Evolutionary conservation across 73 alveolate species (phyloP), one percentile per base, ranked within the genome.

Genomic region (Paramecium biaurelia): DNA sequence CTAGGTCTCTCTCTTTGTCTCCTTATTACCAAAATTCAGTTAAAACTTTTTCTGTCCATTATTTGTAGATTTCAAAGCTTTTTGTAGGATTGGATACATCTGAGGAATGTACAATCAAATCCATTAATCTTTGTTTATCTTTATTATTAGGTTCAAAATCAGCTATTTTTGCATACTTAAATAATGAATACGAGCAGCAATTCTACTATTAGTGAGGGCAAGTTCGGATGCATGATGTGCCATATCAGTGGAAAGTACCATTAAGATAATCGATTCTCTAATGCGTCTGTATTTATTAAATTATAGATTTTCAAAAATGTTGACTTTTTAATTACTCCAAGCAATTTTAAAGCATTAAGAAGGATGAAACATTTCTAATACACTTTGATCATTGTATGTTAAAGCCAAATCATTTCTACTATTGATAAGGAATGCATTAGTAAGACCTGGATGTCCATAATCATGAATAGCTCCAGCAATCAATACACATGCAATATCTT

Each of bases 181-280:
- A n/a, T 42, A 32, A 30, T 53, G 4, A n/a, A 53, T 86, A 86
- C 93, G 88, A 4, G 96, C 85, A 21, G 95, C 63, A 10, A 96
- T 53, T 45, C 97, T 63, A 12, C 95, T 56, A 30, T 94, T 94
- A 57, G 94, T 85, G 45, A 92, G 63, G 18, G 95, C 85, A 34
- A 94, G 41, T n/a, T 96, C 97, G 5, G 95, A 92, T 0, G 95
- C 95, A 67, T 96, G 99, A 59, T 94, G 93, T 14, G 98, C 97
- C 98, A 96, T 95, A 92, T 96, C 99, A 1, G 99, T 96, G 0
- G 97, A 96, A 85, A 96, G 94, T 11, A 96, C 96, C 93, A 95
- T 96, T 12, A 93, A 84, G 4, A 95, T 95, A 70, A 96, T 94
- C 70, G 94, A 68, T 68, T 96, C 95, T 86, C 99, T 93, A 10